Evolutionary conservation across 2,329 filamentous ascomycete genomes (phyloP).

Genomic region (Fusarium palustre): DNA sequence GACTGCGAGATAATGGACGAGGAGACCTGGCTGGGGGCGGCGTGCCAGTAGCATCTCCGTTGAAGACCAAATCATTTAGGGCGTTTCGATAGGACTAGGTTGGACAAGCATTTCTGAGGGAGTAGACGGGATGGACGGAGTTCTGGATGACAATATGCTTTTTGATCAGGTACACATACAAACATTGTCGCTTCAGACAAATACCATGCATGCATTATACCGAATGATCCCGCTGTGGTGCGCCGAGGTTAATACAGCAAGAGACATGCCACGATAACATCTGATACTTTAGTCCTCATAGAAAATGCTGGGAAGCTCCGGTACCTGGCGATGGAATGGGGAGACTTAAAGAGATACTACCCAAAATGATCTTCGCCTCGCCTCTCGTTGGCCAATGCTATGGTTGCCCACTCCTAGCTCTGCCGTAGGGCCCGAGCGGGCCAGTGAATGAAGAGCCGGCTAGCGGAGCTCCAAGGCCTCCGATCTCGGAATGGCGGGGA

Average conservation of each 20-base stretch:
- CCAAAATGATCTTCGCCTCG: slow-evolving; percentile 35
- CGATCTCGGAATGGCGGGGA: slow-evolving; percentile 55
- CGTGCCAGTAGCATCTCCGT: slow-evolving; percentile 52
- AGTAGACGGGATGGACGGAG: slow-evolving; percentile 36
- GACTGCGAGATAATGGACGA: slow-evolving; percentile 59
- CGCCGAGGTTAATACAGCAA: not conserved
- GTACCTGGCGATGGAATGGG: not conserved
- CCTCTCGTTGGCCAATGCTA: slow-evolving; percentile 40
- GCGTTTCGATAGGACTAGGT: slow-evolving; percentile 53
- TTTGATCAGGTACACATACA: slow-evolving; percentile 32
- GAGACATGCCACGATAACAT: not conserved
- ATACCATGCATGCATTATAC: slow-evolving; percentile 1
- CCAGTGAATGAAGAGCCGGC: slow-evolving; percentile 38
- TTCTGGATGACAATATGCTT: slow-evolving; percentile 30
- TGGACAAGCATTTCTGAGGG: slow-evolving; percentile 39
- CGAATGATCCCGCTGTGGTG: not conserved
- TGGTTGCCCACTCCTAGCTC: slow-evolving; percentile 25
- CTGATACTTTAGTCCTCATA: not conserved
- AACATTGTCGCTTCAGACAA: slow-evolving; percentile 16
- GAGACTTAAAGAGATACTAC: slow-evolving; percentile 11
- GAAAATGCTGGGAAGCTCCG: not conserved
- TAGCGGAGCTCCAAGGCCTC: slow-evolving; percentile 42
- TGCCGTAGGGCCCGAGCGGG: slow-evolving; percentile 33
- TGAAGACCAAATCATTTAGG: slow-evolving; percentile 58
- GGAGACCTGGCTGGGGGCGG: slow-evolving; percentile 42